Conservation (phyloP, 2,329 filamentous ascomycete genomes). For the Cryphonectria japonica region DNA sequence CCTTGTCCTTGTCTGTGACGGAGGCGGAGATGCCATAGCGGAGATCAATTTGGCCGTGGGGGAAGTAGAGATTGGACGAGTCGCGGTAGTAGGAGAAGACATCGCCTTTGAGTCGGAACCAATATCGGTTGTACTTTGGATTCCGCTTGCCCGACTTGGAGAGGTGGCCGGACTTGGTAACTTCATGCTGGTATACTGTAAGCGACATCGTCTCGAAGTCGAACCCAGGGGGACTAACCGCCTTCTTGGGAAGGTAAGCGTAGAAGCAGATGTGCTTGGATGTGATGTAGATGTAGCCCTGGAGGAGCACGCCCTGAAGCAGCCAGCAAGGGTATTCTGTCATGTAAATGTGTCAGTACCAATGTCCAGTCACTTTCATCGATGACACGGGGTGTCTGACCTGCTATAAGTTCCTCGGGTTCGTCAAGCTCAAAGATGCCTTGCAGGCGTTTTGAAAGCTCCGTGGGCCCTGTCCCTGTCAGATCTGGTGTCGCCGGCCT, state of each 20-base stretch:
- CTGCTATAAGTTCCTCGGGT: constrained; percentile 82
- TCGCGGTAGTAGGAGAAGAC: constrained; percentile 89
- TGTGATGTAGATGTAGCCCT: constrained; percentile 96
- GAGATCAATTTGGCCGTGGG: constrained; percentile 87
- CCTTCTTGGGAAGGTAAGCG: constrained; percentile 93
- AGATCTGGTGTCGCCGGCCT: constrained; percentile 36
- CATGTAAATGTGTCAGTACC: constrained; percentile 25
- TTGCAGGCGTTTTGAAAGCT: constrained; percentile 72
- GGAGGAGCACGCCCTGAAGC: constrained; percentile 85
- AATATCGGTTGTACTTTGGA: constrained; percentile 85
- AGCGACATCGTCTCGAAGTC: constrained; percentile 5
- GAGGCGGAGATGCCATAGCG: constrained; percentile 89
- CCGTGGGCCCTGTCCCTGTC: constrained; percentile 52
- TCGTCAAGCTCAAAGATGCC: constrained; percentile 85
- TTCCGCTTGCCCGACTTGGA: constrained; percentile 88
- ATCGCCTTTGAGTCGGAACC: constrained; percentile 91
- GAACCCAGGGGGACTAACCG: constrained; percentile 54
- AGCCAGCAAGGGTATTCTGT: constrained; percentile 92
- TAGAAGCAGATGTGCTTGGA: constrained; percentile 94
- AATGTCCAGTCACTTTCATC: neutral
- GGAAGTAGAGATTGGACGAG: constrained; percentile 86
- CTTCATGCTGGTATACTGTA: constrained; percentile 58
- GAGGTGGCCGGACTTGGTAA: constrained; percentile 85
- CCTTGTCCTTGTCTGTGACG: constrained; percentile 76
- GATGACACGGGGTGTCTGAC: constrained; percentile 41